Evolutionary conservation across 139 green algal species (phyloP).

Genomic region (Marvania coccoides): DNA sequence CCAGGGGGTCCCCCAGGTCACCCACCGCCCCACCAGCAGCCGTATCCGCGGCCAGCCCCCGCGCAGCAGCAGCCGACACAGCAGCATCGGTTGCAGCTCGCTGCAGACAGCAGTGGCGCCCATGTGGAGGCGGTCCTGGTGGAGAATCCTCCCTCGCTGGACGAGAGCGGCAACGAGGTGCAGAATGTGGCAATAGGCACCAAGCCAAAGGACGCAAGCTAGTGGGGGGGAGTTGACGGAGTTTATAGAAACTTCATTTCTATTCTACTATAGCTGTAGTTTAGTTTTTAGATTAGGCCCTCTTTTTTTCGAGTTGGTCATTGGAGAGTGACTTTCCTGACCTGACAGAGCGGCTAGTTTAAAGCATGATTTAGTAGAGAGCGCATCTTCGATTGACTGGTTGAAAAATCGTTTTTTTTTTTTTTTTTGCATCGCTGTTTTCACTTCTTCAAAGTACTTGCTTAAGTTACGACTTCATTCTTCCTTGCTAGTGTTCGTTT

Average conservation of each 20-base stretch:
- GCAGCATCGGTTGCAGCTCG: neutral
- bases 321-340: too few species aligned
- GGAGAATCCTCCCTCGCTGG: constrained; percentile 64
- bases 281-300: too few species aligned
- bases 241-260: too few species aligned
- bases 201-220: neutral
- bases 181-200: neutral
- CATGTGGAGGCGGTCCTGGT: constrained; percentile 65
- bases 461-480: neutral
- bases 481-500: neutral
- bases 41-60: too few species aligned
- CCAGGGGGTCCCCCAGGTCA: neutral
- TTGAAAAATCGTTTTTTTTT: too few species aligned
- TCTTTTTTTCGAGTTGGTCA: too few species aligned
- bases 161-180: constrained; percentile 69
- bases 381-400: too few species aligned
- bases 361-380: too few species aligned
- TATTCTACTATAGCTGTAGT: too few species aligned
- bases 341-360: too few species aligned
- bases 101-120: neutral
- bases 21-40: neutral
- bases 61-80: neutral
- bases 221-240: too few species aligned
- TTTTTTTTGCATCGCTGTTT: too few species aligned
- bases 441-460: neutral